These are phyloP conservation scores for Lepidium africanum DNA, from an alignment of 345 rosid species.

Conservation along the genomic window DNA sequence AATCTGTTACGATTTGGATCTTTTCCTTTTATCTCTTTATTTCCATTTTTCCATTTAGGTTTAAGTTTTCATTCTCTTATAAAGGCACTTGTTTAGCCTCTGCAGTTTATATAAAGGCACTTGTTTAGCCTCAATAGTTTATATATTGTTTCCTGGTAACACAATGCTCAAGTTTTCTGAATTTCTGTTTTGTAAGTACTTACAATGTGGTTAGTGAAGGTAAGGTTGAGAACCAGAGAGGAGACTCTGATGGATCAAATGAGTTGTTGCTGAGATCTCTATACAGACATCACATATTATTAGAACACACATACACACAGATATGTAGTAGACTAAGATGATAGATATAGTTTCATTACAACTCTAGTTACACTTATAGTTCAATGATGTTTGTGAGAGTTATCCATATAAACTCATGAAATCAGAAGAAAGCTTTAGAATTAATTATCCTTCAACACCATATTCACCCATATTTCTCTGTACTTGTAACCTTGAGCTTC, in stretches of 20 bases:
- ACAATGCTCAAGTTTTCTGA: neutral
- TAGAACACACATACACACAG: neutral
- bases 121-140: too few species aligned
- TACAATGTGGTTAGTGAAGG: slow-evolving; percentile 83
- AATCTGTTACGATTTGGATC: too few species aligned
- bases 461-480: slow-evolving; percentile 36
- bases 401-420: neutral
- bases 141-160: neutral
- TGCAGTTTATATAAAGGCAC: too few species aligned
- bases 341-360: neutral
- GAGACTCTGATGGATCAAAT: slow-evolving; percentile 59
- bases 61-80: too few species aligned
- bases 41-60: too few species aligned
- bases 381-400: slow-evolving; percentile 54
- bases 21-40: too few species aligned
- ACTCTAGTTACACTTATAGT: slow-evolving; percentile 44
- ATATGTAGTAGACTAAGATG: neutral
- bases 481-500: slow-evolving; percentile 30
- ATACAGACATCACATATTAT: slow-evolving; percentile 14
- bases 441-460: too few species aligned
- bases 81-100: too few species aligned
- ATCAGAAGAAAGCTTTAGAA: neutral
- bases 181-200: slow-evolving; percentile 9
- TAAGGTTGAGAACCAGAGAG: slow-evolving; percentile 79
- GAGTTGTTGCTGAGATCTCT: slow-evolving; percentile 92